phyloP scores from a whole-genome alignment of 768 basidiomycete species.

The Podaxis carcinomalis region DNA sequence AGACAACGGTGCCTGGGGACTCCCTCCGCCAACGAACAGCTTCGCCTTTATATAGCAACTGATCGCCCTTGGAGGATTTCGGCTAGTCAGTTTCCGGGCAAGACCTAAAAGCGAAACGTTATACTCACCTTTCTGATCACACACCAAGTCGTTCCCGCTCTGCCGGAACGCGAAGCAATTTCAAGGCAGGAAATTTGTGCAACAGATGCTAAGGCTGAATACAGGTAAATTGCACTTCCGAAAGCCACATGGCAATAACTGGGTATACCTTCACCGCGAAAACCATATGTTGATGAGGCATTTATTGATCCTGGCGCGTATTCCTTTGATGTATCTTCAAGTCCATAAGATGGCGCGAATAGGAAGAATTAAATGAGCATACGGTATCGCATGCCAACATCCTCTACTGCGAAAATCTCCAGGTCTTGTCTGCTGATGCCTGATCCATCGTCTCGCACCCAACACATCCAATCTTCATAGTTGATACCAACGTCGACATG shows the following conservation, averaged over 20 bases:
- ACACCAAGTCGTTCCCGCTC: constrained; percentile 65
- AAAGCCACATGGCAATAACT: neutral
- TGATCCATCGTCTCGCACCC: constrained; percentile 81
- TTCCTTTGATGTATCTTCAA: constrained; percentile 69
- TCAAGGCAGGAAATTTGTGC: constrained; percentile 78
- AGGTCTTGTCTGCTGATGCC: constrained; percentile 70
- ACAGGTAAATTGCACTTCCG: neutral
- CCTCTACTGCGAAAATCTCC: constrained; percentile 43
- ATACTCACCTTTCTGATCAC: constrained; percentile 67
- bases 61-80: constrained; percentile 46
- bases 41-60: constrained; percentile 64
- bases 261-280: constrained; percentile 83
- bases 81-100: neutral
- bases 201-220: constrained; percentile 75
- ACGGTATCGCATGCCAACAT: constrained; percentile 66
- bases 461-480: constrained; percentile 74
- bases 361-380: constrained; percentile 24
- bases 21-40: constrained; percentile 75
- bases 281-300: constrained; percentile 71
- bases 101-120: neutral
- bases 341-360: neutral
- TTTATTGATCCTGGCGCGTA: constrained; percentile 48
- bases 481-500: constrained; percentile 72
- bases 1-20: constrained; percentile 73
- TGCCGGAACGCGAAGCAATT: constrained; percentile 70